phyloP scores from a whole-genome alignment of 139 green algal genomes.

The Chlorella sp. region DNA sequence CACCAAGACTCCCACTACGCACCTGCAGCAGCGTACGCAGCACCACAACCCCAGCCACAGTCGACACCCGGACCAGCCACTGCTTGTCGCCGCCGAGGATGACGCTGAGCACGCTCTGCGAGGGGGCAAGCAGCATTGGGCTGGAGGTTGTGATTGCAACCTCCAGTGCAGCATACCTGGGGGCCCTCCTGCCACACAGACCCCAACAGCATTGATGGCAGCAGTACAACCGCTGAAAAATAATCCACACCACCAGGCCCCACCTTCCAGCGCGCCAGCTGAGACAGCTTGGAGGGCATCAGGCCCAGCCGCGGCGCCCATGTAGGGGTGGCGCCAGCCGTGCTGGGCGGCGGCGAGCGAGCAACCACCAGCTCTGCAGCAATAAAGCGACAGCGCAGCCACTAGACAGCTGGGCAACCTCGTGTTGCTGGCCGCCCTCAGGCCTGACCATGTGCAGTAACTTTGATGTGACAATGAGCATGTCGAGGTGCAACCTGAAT shows the following conservation, averaged over 20 bases:
- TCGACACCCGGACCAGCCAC: slow-evolving; percentile 21
- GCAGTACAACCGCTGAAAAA: not conserved
- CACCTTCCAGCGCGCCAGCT: slow-evolving; percentile 34
- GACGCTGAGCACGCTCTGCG: slow-evolving; percentile 35
- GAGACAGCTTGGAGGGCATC: slow-evolving; percentile 16
- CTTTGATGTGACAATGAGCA: too few relatives aligned
- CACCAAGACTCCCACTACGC: too few relatives aligned
- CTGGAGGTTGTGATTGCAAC: too few relatives aligned
- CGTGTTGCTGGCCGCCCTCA: too few relatives aligned
- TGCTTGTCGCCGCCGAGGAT: slow-evolving; percentile 45
- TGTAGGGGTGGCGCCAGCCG: not conserved
- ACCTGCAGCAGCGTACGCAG: slow-evolving; percentile 65
- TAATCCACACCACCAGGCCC: not conserved
- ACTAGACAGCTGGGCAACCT: not conserved
- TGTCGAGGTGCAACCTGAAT: too few relatives aligned
- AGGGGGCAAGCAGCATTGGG: not conserved
- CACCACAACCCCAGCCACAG: slow-evolving; percentile 59
- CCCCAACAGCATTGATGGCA: too few relatives aligned
- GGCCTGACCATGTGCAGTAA: too few relatives aligned
- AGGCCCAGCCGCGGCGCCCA: slow-evolving; percentile 33
- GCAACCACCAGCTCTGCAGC: slow-evolving; percentile 39
- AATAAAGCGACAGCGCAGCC: slow-evolving; percentile 12
- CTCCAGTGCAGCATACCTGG: too few relatives aligned
- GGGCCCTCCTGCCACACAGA: too few relatives aligned
- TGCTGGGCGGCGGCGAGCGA: not conserved